Percentiles rank a stretch among this genome's conserved stretches.
Conservation (phyloP, 164 flowering plant genomes). For the Vitis rotundifolia region DNA sequence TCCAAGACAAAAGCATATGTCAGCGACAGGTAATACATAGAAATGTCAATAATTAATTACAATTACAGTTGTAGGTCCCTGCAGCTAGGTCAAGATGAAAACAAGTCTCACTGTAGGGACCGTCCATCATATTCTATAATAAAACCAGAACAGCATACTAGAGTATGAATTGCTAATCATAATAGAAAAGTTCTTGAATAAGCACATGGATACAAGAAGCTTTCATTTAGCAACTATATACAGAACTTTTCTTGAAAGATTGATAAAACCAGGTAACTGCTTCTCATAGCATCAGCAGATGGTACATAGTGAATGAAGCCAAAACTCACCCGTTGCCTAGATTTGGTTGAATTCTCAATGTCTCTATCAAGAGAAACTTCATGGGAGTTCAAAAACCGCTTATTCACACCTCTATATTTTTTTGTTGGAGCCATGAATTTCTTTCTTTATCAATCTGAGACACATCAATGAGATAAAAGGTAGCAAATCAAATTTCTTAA, state of each 20-base stretch:
- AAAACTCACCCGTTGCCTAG: slow-evolving; percentile 51
- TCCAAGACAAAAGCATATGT: too few relatives aligned
- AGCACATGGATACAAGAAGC: background rate
- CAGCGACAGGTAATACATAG: too few relatives aligned
- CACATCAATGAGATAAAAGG: background rate
- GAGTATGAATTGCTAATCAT: background rate
- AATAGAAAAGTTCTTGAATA: background rate
- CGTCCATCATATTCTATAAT: background rate
- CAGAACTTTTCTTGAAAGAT: too few relatives aligned
- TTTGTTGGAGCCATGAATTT: slow-evolving; percentile 30
- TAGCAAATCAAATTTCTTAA: background rate
- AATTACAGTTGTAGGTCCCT: too few relatives aligned
- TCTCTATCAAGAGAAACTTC: slow-evolving; percentile 35
- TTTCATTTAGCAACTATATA: too few relatives aligned
- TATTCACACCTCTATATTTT: slow-evolving; percentile 34
- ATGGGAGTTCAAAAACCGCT: slow-evolving; percentile 24
- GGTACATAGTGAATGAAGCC: background rate
- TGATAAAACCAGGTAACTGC: too few relatives aligned
- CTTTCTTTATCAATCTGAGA: slow-evolving; percentile 3
- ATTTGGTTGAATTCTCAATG: slow-evolving; percentile 28
- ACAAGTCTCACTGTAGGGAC: too few relatives aligned
- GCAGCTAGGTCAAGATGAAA: too few relatives aligned
- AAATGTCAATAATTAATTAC: too few relatives aligned
- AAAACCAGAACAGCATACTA: background rate
- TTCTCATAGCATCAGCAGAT: too few relatives aligned